Conservation (phyloP, 2,329 filamentous ascomycete species). For the Bisporella sp. region DNA sequence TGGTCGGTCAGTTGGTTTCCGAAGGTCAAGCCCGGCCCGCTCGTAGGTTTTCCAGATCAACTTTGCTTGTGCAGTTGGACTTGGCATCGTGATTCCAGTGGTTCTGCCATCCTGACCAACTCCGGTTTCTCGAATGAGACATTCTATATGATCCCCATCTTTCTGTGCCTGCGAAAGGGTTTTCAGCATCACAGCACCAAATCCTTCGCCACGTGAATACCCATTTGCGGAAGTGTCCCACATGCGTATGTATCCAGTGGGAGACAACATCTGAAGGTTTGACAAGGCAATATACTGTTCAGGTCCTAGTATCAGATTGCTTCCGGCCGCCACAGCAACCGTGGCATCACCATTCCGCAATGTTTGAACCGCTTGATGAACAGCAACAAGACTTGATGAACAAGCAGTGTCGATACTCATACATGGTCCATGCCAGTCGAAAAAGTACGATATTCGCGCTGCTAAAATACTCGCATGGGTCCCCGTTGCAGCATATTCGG, state of each 20-base stretch:
- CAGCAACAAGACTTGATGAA: conserved; percentile 44
- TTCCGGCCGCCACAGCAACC: conserved; percentile 13
- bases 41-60: conserved; percentile 36
- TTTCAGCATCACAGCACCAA: conserved; percentile 52
- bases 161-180: conserved; percentile 47
- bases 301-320: conserved; percentile 15
- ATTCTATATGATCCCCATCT: conserved; percentile 50
- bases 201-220: conserved; percentile 56
- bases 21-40: conserved; percentile 32
- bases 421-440: conserved; percentile 36
- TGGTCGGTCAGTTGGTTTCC: conserved; percentile 1
- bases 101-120: conserved; percentile 47
- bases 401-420: conserved; percentile 53
- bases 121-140: conserved; percentile 33
- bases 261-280: conserved; percentile 33
- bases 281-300: conserved; percentile 29
- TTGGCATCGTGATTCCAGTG: conserved; percentile 45
- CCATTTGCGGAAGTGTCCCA: conserved; percentile 39
- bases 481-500: conserved; percentile 23
- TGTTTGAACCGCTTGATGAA: conserved; percentile 38
- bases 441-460: conserved; percentile 8
- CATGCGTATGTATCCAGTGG: conserved; percentile 32
- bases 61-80: conserved; percentile 31
- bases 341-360: conserved; percentile 10
- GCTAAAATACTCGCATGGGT: conserved; percentile 24